Evolutionary conservation across 2,329 filamentous ascomycete genomes (phyloP).

Genomic region (Pseudocercospora macadamiae): DNA sequence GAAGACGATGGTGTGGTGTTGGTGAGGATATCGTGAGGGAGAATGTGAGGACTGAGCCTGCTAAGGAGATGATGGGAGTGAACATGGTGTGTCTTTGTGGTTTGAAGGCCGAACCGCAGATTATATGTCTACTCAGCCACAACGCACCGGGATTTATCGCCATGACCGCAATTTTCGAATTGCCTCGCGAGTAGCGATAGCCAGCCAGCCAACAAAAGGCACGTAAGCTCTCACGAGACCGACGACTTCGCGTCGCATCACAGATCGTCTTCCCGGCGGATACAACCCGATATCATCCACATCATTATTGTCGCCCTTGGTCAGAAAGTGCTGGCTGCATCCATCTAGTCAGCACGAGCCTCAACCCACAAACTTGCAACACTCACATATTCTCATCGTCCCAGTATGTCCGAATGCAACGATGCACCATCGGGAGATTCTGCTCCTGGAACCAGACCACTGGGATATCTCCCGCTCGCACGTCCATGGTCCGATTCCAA

Average conservation of each 20-base stretch:
- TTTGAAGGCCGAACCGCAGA: no score
- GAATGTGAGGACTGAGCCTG: neutral
- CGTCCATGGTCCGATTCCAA: neutral
- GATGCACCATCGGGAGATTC: conserved; percentile 9
- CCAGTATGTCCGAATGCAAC: neutral
- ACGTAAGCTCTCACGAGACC: conserved; percentile 1
- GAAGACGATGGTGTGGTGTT: neutral
- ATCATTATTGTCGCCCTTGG: conserved; percentile 12
- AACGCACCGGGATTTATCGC: no score
- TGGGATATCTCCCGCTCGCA: conserved; percentile 1
- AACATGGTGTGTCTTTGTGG: no score
- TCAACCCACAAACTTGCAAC: neutral
- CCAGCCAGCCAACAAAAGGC: conserved; percentile 4
- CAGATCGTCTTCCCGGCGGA: neutral
- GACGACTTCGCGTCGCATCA: neutral
- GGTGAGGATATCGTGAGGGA: neutral
- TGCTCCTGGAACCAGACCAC: conserved; percentile 8
- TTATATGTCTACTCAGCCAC: no score
- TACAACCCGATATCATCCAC: conserved; percentile 4
- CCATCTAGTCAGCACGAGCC: neutral
- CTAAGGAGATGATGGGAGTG: neutral
- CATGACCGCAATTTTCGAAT: no score
- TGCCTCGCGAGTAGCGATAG: neutral
- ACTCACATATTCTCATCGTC: neutral
- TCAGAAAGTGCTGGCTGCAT: conserved; percentile 6